Evolutionary conservation across 805 yeast genomes (phyloP), one percentile per base, ranked within the genome.

Genomic region (Lipomyces starkeyi): DNA sequence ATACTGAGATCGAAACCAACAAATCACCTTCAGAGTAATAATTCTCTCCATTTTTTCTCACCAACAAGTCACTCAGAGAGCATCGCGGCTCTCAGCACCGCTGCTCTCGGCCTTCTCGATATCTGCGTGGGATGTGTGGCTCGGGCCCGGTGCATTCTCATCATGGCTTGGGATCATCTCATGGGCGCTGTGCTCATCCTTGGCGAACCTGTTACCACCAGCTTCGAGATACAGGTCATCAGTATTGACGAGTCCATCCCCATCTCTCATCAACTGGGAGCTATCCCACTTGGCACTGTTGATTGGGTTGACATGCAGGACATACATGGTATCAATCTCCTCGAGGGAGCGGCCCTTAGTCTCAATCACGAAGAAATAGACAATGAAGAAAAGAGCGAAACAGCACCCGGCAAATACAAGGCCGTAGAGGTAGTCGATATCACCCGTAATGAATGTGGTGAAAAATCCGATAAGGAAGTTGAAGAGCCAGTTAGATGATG

Each of bases 301-400:
- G 56, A 53, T 53, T 14, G 66, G 66, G 43, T 63, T 63, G 57
- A 63, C 55, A 40, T 58, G 52, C 29, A 61, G 59, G 47, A 49
- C 55, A 52, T 63, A 87, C 78, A 87, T 77, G 64, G 77, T 79
- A 76, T 87, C 89, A 74, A 87, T 80, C 73, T 87, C 90, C 62
- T 87, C 89, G 73, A 82, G 84, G 0, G 89, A 84, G 76, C 86
- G 82, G 64, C 82, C 83, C 68, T 82, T 81, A 43, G 89, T 85
- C 76, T 87, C 91, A 11, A 90, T 90, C 75, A 86, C 88, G 76
- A 84, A 84, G 77, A 87, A 82, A 80, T 79, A 87, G 66, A 85
- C 85, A 65, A 86, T 80, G 49, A 89, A 87, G 64, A 85, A 76
- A 78, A 84, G 87, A 58, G 83, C 71, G 73, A 83, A 47, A 55